Evolutionary conservation across 305 asterid species (phyloP).

Genomic region (Lippia alba): DNA sequence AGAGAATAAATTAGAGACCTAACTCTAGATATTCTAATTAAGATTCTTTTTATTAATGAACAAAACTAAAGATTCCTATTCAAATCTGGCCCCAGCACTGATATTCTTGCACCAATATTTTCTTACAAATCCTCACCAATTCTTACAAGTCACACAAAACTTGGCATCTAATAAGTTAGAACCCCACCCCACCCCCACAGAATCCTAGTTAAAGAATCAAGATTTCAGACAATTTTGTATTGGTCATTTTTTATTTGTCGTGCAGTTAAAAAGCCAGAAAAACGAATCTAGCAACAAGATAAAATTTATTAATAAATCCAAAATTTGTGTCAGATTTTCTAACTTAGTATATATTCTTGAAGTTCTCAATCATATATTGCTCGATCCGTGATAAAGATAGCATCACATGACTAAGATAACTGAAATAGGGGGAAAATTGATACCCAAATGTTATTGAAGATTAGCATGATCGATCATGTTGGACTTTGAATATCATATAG

Average conservation of each 20-base stretch:
- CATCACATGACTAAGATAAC: neutral
- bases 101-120: neutral
- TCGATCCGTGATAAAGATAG: neutral
- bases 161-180: too few relatives aligned
- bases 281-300: constrained; percentile 2
- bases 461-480: too few relatives aligned
- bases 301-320: neutral
- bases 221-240: too few relatives aligned
- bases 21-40: neutral
- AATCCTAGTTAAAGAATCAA: neutral
- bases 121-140: neutral
- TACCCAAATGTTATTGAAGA: too few relatives aligned
- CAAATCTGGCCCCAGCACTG: neutral
- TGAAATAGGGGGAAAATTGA: neutral
- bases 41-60: too few relatives aligned
- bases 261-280: too few relatives aligned
- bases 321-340: neutral
- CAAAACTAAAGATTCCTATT: neutral
- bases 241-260: too few relatives aligned
- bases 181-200: neutral
- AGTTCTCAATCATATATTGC: too few relatives aligned
- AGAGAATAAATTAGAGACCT: neutral
- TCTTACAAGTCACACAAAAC: too few relatives aligned
- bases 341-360: too few relatives aligned
- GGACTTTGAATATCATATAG: too few relatives aligned